Evolutionary conservation across 2,329 filamentous ascomycete genomes (phyloP), one percentile per base, ranked within the genome.

Genomic region (Endothia cerciana): DNA sequence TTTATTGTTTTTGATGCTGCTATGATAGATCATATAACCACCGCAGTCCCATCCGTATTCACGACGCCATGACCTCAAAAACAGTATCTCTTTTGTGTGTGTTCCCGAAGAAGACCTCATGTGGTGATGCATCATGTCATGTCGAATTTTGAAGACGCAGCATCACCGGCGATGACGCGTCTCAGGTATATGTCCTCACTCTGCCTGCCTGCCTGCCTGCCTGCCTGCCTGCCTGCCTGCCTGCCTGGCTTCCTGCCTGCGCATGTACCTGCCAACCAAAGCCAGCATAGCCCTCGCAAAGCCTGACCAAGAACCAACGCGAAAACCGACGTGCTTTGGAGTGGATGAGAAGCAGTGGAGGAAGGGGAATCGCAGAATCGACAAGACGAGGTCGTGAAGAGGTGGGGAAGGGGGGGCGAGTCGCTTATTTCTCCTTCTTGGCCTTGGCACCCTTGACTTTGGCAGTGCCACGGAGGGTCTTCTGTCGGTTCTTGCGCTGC

Each of bases 401-500:
- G 45, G 28, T 25, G 22, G 38, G 51, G 38, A 64, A 25, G 38
- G n/a, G 60, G n/a, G 55, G 53, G 72, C 74, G 76, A 79, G 73
- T 74, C 80, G 81, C 83, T 85, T 92, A 93, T 88, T 91, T 89
- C 84, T 92, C 92, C 91, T 97, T 97, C 89, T 96, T 95, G 83
- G 91, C 88, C 86, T 90, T 89, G 80, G 90, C 90, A 82, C 93
- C 93, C 92, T 97, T 97, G 87, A 90, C 89, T 93, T 99, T 99
- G 79, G 93, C 94, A 77, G 93, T 97, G 81, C 95, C 95, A 76
- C 95, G 92, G 83, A 97, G 91, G 81, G 94, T 95, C 93, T 99
- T 98, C 85, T 92, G 89, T 83, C 94, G 90, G 92, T 99, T 99
- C 93, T 99, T 99, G 87, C 95, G 92, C 87, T 98, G 95, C 89